Conservation (phyloP, 192 early-diverging fungal species). For the Linderina pennispora region DNA sequence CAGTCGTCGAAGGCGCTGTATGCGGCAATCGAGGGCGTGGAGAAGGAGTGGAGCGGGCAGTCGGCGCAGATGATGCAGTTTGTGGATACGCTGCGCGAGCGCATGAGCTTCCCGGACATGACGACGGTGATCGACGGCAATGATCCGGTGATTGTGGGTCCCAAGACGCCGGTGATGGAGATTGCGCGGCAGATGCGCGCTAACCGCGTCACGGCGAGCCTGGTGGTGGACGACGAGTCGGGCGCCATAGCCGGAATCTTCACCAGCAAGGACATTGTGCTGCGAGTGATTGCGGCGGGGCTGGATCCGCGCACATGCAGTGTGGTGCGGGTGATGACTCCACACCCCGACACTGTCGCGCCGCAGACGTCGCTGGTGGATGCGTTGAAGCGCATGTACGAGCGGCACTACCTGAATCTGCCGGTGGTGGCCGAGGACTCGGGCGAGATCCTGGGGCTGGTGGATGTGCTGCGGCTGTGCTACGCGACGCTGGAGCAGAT, state of each 20-base stretch:
- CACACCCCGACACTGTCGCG: slow-evolving; percentile 74
- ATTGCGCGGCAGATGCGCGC: slow-evolving; percentile 71
- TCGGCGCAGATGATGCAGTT: slow-evolving; percentile 65
- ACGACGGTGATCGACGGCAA: slow-evolving; percentile 69
- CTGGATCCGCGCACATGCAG: slow-evolving; percentile 84
- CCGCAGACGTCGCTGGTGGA: slow-evolving; percentile 71
- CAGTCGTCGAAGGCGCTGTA: slow-evolving; percentile 75
- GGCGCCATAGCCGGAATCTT: slow-evolving; percentile 82
- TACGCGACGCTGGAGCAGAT: slow-evolving; percentile 80
- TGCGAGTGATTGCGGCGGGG: slow-evolving; percentile 82
- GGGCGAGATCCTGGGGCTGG: slow-evolving; percentile 66
- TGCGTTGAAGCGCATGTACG: slow-evolving; percentile 81
- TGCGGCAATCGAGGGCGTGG: slow-evolving; percentile 73
- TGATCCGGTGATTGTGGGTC: slow-evolving; percentile 55
- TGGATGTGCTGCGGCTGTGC: slow-evolving; percentile 78
- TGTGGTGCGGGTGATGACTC: slow-evolving; percentile 97
- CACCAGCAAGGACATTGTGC: slow-evolving; percentile 85
- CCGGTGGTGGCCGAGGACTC: slow-evolving; percentile 65
- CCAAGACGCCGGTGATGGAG: slow-evolving; percentile 63
- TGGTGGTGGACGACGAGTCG: slow-evolving; percentile 61
- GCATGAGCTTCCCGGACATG: slow-evolving; percentile 90
- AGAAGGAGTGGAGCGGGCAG: slow-evolving; percentile 72
- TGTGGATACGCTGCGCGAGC: slow-evolving; percentile 66
- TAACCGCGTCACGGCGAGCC: slow-evolving; percentile 64
- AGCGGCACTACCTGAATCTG: slow-evolving; percentile 78